Percentiles rank a stretch among this genome's conserved stretches.
Conservation (phyloP, 768 basidiomycete genomes). For the Tulasnella sp. region DNA sequence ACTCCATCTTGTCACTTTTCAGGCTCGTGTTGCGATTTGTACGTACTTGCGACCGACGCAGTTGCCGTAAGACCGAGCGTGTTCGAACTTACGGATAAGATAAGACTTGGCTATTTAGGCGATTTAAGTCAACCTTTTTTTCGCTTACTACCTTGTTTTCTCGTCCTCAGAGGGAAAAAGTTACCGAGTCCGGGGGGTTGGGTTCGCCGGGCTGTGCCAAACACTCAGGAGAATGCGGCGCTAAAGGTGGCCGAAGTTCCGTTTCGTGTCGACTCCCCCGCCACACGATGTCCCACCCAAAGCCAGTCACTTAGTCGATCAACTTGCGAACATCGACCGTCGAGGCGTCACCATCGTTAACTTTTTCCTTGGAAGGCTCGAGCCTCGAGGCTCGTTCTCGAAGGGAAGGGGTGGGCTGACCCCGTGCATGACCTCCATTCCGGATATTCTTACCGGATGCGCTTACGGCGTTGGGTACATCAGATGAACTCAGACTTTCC, state of each 20-base stretch:
- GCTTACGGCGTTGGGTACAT: background rate
- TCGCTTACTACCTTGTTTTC: background rate
- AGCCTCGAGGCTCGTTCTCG: background rate
- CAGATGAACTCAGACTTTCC: background rate
- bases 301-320: background rate
- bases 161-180: background rate
- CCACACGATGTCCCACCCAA: background rate
- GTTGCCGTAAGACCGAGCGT: background rate
- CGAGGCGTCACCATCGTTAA: background rate
- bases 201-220: background rate
- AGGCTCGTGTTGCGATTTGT: background rate
- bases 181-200: slow-evolving; percentile 10
- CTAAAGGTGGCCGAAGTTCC: background rate
- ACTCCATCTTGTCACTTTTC: background rate
- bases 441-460: background rate
- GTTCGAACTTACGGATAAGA: background rate
- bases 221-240: background rate
- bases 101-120: slow-evolving; percentile 8
- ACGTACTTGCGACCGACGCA: slow-evolving; percentile 7
- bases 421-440: background rate
- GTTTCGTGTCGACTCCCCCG: background rate
- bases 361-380: background rate
- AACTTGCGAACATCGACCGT: background rate
- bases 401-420: background rate
- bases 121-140: background rate